These are phyloP conservation scores for Lasiodiplodia theobromae DNA, from an alignment of 2,329 filamentous ascomycete species.

Conservation along the genomic window DNA sequence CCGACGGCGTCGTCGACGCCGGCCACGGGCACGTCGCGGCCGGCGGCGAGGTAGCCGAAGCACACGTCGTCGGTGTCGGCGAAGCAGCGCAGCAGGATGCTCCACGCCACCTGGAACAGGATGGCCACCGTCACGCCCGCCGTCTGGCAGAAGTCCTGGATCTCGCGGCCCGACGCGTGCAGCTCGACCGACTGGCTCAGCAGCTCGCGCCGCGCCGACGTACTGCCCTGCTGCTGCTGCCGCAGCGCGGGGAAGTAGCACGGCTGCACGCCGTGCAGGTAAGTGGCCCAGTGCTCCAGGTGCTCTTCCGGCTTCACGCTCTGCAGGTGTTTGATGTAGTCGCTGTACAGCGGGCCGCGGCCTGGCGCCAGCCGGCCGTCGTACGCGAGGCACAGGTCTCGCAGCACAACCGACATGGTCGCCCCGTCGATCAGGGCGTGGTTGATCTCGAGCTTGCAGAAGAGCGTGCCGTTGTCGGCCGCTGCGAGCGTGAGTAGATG, in stretches of 20 bases:
- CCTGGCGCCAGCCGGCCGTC: conserved; percentile 37
- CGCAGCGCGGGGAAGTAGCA: conserved; percentile 41
- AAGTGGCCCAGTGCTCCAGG: conserved; percentile 42
- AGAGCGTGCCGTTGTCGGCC: conserved; percentile 39
- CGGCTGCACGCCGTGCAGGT: conserved; percentile 40
- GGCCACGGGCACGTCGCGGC: conserved; percentile 36
- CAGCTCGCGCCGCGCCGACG: neutral
- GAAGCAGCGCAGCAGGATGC: conserved; percentile 33
- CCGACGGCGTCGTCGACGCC: conserved; percentile 34
- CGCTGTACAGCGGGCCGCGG: conserved; percentile 43
- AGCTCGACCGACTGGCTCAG: neutral
- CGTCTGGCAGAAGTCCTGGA: neutral
- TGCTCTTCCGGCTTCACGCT: conserved; percentile 35
- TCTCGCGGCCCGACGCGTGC: no score
- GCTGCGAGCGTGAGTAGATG: conserved; percentile 43
- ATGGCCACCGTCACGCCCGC: conserved; percentile 25
- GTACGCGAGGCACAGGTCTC: conserved; percentile 43
- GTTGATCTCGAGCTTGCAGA: conserved; percentile 46
- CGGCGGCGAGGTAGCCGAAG: conserved; percentile 37
- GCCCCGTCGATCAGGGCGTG: conserved; percentile 46
- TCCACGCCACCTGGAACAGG: conserved; percentile 38
- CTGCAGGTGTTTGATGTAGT: conserved; percentile 45
- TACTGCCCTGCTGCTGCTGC: neutral
- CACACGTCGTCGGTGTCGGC: conserved; percentile 35
- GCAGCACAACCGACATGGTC: conserved; percentile 41